Evolutionary conservation across 1,284 basidiomycete genomes (phyloP), one percentile per base, ranked within the genome.

Genomic region (Sanghuangporus sanghuang): DNA sequence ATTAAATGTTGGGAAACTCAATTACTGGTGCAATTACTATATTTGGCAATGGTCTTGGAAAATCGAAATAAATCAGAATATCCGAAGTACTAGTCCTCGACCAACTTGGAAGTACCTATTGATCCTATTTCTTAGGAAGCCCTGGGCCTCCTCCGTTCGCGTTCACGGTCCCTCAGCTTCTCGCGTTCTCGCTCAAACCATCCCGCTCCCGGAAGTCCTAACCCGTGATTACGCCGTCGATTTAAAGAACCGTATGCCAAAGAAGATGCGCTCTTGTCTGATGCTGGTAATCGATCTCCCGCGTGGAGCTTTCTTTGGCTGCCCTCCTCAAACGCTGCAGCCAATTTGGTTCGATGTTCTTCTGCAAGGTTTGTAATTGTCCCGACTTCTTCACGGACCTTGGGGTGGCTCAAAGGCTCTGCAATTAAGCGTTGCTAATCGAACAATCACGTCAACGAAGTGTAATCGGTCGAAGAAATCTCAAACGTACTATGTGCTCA

Each of bases 401-500:
- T 68, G 14, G 67, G 63, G 23, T 64, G 66, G 56, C 67, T 57
- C 16, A 67, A 39, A 38, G 71, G 66, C 67, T 74, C 66, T 2
- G 68, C 68, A 9, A 73, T 55, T 12, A 73, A 65, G 27, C 61
- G 66, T 61, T 67, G 63, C 69, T 70, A 52, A 52, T 50, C 46
- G 42, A n/a, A 32, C 27, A 46, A 27, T 9, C 11, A 36, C 16
- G 8, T 52, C 18, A 57, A 40, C 11, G 44, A 54, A 59, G 23
- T 57, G 38, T 11, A 54, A 21, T 9, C 7, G 8, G 27, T 59
- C n/a, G 55, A 36, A 50, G 59, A n/a, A 7, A 50, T 49, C 7
- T 36, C 32, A 52, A 3, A 75, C 77, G 68, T 68, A 80, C 79
- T 44, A 73, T 72, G 67, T 73, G 76, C 39, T 73, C 71, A 35